Evolutionary conservation across 177 flowering plant genomes (phyloP).

Genomic region (Vitis hybrid): DNA sequence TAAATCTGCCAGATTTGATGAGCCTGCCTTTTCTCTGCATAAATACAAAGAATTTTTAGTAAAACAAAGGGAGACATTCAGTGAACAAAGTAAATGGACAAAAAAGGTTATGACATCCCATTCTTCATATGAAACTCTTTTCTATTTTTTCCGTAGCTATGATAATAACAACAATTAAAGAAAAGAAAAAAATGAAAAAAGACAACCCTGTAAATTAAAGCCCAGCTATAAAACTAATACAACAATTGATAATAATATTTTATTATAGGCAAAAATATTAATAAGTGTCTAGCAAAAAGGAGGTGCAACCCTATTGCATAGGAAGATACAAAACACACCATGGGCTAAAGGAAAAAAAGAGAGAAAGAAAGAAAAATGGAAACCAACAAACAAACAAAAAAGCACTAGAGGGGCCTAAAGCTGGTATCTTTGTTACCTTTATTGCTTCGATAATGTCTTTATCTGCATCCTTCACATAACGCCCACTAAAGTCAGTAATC

Average conservation of each 20-base stretch:
- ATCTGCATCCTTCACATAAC: slow-evolving; percentile 94
- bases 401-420: neutral
- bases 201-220: no score
- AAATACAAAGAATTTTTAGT: slow-evolving; percentile 4
- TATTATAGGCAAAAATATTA: no score
- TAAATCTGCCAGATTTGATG: slow-evolving; percentile 68
- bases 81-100: neutral
- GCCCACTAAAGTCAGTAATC: slow-evolving; percentile 71
- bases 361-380: no score
- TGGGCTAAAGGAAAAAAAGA: no score
- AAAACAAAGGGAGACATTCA: neutral
- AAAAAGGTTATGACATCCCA: neutral
- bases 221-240: no score
- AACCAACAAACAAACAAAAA: neutral
- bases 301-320: no score
- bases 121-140: neutral
- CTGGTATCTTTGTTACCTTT: slow-evolving; percentile 43
- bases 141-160: no score
- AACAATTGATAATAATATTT: no score
- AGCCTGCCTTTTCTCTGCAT: slow-evolving; percentile 83
- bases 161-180: no score
- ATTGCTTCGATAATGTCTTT: slow-evolving; percentile 75
- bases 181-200: no score
- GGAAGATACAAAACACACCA: no score
- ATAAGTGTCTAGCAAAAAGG: no score